These are phyloP conservation scores for Mycena citricolor DNA, from an alignment of 1,284 basidiomycete species.

Conservation along the genomic window DNA sequence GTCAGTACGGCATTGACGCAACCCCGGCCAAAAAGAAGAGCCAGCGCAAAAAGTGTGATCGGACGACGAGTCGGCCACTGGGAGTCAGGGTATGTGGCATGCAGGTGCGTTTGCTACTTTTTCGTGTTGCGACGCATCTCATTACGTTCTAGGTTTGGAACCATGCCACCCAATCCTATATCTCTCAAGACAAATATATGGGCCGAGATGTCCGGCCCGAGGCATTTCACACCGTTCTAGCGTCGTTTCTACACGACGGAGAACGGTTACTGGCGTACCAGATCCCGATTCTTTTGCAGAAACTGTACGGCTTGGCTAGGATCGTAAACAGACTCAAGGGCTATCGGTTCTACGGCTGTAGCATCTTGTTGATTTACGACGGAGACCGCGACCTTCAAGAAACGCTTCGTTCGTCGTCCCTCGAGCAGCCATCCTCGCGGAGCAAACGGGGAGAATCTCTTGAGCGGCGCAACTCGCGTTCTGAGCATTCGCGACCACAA, in stretches of 20 bases:
- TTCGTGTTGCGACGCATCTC: conserved; percentile 5
- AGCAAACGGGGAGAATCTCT: conserved; percentile 78
- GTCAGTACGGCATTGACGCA: conserved; percentile 97
- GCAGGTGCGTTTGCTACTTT: conserved; percentile 71
- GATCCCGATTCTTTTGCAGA: conserved; percentile 88
- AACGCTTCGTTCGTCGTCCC: conserved; percentile 56
- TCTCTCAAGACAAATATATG: conserved; percentile 96
- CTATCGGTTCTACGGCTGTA: conserved; percentile 98
- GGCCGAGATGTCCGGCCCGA: conserved; percentile 86
- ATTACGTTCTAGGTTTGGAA: conserved; percentile 92
- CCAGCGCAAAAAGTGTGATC: conserved; percentile 97
- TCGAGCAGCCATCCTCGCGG: conserved; percentile 68
- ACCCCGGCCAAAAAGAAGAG: conserved; percentile 92
- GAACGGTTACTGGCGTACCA: conserved; percentile 84
- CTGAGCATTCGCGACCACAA: conserved; percentile 40
- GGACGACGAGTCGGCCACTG: conserved; percentile 88
- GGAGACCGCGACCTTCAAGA: conserved; percentile 89
- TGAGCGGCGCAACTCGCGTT: conserved; percentile 49
- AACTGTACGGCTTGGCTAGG: conserved; percentile 90
- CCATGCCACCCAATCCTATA: conserved; percentile 75
- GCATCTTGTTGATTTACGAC: conserved; percentile 96
- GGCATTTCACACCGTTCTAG: conserved; percentile 83
- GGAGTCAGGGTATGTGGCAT: conserved; percentile 97
- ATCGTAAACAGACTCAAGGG: conserved; percentile 88
- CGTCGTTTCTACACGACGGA: conserved; percentile 86